Evolutionary conservation across 805 yeast genomes (phyloP).

Genomic region (Sungouiella blattae): DNA sequence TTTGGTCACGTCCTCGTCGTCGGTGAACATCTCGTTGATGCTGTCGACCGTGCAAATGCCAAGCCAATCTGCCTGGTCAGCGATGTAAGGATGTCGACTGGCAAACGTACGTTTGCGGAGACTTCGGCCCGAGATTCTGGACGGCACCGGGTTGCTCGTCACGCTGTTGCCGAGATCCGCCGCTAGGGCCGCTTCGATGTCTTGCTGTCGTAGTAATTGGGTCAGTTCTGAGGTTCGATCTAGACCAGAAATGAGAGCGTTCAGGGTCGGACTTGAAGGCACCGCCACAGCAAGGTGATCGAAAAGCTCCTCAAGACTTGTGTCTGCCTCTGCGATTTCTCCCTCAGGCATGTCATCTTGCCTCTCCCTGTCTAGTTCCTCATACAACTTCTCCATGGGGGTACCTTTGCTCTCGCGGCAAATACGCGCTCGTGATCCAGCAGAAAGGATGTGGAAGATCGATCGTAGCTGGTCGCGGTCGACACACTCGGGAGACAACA

Average conservation of each 20-base stretch:
- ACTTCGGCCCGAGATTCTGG: conserved; percentile 16
- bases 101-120: conserved; percentile 41
- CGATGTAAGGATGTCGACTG: conserved; percentile 42
- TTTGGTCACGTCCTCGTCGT: conserved; percentile 24
- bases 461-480: conserved; percentile 10
- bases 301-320: too few species aligned
- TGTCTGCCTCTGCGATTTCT: neutral
- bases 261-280: too few species aligned
- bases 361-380: conserved; percentile 4
- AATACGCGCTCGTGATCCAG: conserved; percentile 8
- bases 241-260: too few species aligned
- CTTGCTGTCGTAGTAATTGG: neutral
- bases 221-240: too few species aligned
- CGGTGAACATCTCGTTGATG: conserved; percentile 37
- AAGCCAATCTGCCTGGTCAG: conserved; percentile 43
- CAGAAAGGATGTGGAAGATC: conserved; percentile 7
- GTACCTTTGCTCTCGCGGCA: conserved; percentile 9
- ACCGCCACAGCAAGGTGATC: neutral
- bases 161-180: too few species aligned
- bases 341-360: conserved; percentile 2
- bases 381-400: conserved; percentile 7
- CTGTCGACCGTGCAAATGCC: conserved; percentile 34
- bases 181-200: neutral
- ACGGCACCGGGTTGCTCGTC: neutral
- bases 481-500: conserved; percentile 9